Evolutionary conservation across 1,284 basidiomycete genomes (phyloP).

Genomic region (Stygiomarasmius scandens): DNA sequence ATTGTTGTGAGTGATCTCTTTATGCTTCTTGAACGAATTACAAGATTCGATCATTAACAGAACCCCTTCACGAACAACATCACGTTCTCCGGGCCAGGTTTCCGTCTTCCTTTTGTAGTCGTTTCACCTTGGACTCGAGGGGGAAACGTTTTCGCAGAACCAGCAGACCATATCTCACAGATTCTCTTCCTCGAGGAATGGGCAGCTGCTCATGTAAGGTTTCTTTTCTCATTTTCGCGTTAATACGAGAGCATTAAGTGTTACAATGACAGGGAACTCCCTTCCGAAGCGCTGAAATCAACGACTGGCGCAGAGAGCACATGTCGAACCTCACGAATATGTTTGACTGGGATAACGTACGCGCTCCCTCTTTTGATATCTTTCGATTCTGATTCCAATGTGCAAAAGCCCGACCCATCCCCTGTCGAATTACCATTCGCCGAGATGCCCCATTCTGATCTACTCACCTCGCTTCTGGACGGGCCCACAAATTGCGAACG

Average conservation of each 20-base stretch:
- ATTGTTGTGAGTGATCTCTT: constrained; percentile 5
- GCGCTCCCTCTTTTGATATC: too few relatives aligned
- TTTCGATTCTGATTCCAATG: too few relatives aligned
- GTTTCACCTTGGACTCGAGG: constrained; percentile 13
- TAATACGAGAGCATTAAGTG: too few relatives aligned
- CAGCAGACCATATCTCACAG: constrained; percentile 12
- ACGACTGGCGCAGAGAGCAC: constrained; percentile 14
- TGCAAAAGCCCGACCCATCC: constrained; percentile 12
- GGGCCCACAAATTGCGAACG: constrained; percentile 7
- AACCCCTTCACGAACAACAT: constrained; percentile 11
- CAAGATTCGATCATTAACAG: too few relatives aligned
- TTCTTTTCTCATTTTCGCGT: background rate
- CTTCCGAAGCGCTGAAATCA: constrained; percentile 11
- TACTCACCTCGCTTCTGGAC: constrained; percentile 11
- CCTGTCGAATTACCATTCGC: constrained; percentile 4
- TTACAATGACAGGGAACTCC: constrained; percentile 9
- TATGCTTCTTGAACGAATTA: too few relatives aligned
- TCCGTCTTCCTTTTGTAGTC: constrained; percentile 8
- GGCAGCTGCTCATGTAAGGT: constrained; percentile 9
- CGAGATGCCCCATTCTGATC: constrained; percentile 9
- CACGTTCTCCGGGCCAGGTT: constrained; percentile 10
- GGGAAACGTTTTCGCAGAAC: constrained; percentile 11
- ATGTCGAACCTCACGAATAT: constrained; percentile 11
- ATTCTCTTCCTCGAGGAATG: constrained; percentile 11
- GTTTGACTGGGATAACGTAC: constrained; percentile 12